phyloP scores from a whole-genome alignment of 129 eudicot species.

The Flaveria linearis region DNA sequence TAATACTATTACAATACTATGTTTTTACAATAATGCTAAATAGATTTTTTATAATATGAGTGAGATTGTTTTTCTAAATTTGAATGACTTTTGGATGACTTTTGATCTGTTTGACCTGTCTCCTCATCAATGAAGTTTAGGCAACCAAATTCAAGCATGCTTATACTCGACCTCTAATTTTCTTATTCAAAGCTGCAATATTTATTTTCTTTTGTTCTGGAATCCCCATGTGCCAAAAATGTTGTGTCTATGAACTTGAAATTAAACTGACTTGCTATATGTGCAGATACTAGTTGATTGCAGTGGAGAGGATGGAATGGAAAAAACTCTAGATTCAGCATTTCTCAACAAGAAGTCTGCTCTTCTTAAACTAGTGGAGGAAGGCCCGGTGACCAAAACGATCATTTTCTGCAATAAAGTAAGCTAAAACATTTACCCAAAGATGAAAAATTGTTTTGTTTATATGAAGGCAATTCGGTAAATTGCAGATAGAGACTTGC shows the following conservation, averaged over 20 bases:
- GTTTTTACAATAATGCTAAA: too few species aligned
- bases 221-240: not conserved
- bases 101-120: not conserved
- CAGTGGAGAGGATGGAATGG: slow-evolving; percentile 81
- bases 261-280: slow-evolving; percentile 19
- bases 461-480: not conserved
- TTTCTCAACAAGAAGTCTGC: slow-evolving; percentile 84
- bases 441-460: not conserved
- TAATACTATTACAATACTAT: too few species aligned
- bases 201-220: not conserved
- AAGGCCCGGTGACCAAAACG: slow-evolving; percentile 67
- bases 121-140: not conserved
- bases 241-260: not conserved
- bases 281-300: slow-evolving; percentile 89
- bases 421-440: slow-evolving; percentile 14
- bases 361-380: slow-evolving; percentile 66
- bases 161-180: not conserved
- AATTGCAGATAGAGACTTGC: slow-evolving; percentile 88
- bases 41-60: not conserved
- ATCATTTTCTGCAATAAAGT: slow-evolving; percentile 95
- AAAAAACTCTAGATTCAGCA: slow-evolving; percentile 84
- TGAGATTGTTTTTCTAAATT: not conserved
- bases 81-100: not conserved
- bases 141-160: not conserved
- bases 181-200: not conserved